Evolutionary conservation across 768 basidiomycete genomes (phyloP), one percentile per base, ranked within the genome.

Genomic region (Termitomyces sp.): DNA sequence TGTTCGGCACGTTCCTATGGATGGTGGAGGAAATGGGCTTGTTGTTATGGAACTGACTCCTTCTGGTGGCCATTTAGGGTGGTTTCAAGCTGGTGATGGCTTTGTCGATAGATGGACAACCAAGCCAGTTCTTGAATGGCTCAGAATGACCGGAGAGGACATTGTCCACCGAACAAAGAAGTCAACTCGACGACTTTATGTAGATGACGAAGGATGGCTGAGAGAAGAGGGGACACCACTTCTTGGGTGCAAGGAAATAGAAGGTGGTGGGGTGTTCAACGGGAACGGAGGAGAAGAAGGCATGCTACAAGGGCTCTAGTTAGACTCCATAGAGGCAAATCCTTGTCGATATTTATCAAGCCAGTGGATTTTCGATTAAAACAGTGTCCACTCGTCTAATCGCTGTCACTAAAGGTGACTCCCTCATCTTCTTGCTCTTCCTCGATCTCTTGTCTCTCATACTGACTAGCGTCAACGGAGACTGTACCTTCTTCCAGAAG

Each of bases 391-490:
- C 31, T 37, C 35, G 31, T 41, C 81, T 71, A 94, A 72, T 95
- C 93, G 65, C 92, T 94, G 69, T 95, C 93, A 66, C 91, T 94
- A 69, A 94, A 92, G 58, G 82, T 82, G 56, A 93, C 73, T 52
- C 72, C 82, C 58, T 86, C 80, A 51, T 83, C 86, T 50, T 87
- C 85, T 59, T 88, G 84, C 32, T 92, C 88, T 77, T 87, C 68
- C 44, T 82, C 78, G 25, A 75, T 65, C 44, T 75, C 76, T 40
- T 78, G 80, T 60, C 95, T 81, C 54, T 94, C 89, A 65, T 95
- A 99, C 69, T 95, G 89, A 62, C 86, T 90, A 65, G 92, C 71
- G 69, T 98, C 95, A 50, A 98, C 92, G 21, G 90, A 91, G 53
- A 89, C 84, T 0, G 85, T 82, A 25, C 85, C 95, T 67, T 95